Conservation (phyloP, 345 rosid species). For the Limnanthes douglasii region DNA sequence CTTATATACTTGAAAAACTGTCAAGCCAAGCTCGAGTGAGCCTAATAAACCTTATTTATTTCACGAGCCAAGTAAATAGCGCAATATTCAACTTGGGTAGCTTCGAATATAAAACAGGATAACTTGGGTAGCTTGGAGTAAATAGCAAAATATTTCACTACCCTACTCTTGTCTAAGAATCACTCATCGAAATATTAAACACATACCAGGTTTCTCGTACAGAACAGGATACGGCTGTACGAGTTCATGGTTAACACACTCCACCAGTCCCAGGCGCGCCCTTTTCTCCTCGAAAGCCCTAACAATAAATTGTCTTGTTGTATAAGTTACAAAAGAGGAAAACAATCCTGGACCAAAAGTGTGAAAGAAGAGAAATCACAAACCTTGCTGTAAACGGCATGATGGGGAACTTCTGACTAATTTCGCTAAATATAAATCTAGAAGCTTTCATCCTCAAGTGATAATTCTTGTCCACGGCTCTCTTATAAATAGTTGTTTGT, state of each 20-base stretch:
- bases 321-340: neutral
- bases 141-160: neutral
- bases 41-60: too few species aligned
- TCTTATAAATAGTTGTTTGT: slow-evolving; percentile 87
- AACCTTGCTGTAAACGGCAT: slow-evolving; percentile 94
- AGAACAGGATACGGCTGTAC: slow-evolving; percentile 96
- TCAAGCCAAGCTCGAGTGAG: too few species aligned
- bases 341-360: neutral
- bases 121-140: neutral
- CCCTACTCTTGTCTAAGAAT: too few species aligned
- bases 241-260: slow-evolving; percentile 93
- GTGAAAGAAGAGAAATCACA: slow-evolving; percentile 5
- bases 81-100: neutral
- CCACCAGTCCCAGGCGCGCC: slow-evolving; percentile 85
- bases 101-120: neutral
- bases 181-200: too few species aligned
- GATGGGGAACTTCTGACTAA: slow-evolving; percentile 57
- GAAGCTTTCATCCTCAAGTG: slow-evolving; percentile 98
- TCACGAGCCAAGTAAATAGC: too few species aligned
- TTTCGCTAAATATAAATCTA: slow-evolving; percentile 90
- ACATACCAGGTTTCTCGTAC: slow-evolving; percentile 83
- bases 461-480: slow-evolving; percentile 70
- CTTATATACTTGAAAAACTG: too few species aligned
- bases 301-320: neutral
- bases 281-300: slow-evolving; percentile 98